These are phyloP conservation scores for Adenanthera pavonina DNA, from an alignment of 306 rosid species.

Conservation along the genomic window DNA sequence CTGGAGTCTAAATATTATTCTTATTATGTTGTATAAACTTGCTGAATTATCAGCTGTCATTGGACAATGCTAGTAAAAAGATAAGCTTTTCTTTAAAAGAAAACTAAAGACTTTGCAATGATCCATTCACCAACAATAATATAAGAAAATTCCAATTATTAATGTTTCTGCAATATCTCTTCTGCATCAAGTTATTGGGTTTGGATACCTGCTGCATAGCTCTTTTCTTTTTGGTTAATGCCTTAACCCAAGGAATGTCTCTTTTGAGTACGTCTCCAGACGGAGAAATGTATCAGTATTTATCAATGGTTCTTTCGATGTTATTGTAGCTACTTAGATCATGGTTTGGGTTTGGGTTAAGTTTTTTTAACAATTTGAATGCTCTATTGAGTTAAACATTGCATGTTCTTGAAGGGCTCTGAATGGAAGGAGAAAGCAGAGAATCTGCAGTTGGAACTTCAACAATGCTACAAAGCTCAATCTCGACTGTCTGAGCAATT, in stretches of 20 bases:
- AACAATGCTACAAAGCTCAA: slow-evolving; percentile 95
- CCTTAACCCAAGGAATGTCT: neutral
- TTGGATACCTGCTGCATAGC: neutral
- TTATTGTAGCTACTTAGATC: slow-evolving; percentile 26
- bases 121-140: neutral
- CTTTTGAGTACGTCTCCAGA: neutral
- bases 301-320: slow-evolving; percentile 18
- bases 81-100: neutral
- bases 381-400: slow-evolving; percentile 21
- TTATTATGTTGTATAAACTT: neutral
- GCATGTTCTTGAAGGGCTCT: slow-evolving; percentile 65
- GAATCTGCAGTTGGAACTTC: slow-evolving; percentile 82
- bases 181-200: slow-evolving; percentile 5
- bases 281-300: neutral
- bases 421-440: slow-evolving; percentile 98
- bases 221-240: neutral
- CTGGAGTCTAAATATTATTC: neutral
- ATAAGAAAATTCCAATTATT: neutral
- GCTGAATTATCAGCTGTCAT: neutral
- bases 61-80: neutral
- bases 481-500: slow-evolving; percentile 93
- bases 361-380: slow-evolving; percentile 15
- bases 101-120: neutral
- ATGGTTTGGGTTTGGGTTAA: neutral
- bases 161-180: neutral